Percentiles rank a stretch among this genome's conserved stretches.
Conservation (phyloP, 768 basidiomycete species). For the Amylocystis lapponica region DNA sequence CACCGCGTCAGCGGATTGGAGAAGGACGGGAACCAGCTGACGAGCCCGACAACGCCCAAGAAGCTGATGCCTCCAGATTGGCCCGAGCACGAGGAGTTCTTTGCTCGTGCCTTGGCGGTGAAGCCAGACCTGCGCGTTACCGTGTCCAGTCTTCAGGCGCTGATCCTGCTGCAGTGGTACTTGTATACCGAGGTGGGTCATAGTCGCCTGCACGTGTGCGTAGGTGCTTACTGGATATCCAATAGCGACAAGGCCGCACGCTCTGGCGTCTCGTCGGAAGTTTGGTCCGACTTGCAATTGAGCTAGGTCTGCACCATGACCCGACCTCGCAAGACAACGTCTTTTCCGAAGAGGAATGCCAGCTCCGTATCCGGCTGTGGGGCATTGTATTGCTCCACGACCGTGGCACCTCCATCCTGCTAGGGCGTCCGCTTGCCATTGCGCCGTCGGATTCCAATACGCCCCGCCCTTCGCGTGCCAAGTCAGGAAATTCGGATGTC, state of each 20-base stretch:
- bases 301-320: constrained; percentile 84
- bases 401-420: constrained; percentile 81
- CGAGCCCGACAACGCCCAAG: constrained; percentile 35
- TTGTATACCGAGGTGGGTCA: constrained; percentile 73
- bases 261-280: constrained; percentile 86
- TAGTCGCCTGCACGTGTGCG: background rate
- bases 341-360: constrained; percentile 74
- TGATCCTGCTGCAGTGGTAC: constrained; percentile 85
- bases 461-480: constrained; percentile 54
- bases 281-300: constrained; percentile 75
- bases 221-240: constrained; percentile 6
- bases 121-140: constrained; percentile 83
- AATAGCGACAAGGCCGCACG: constrained; percentile 80
- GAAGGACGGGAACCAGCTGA: constrained; percentile 33
- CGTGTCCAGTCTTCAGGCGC: constrained; percentile 74
- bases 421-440: constrained; percentile 81
- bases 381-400: constrained; percentile 82
- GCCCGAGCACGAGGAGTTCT: constrained; percentile 83
- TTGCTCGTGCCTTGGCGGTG: constrained; percentile 68
- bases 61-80: constrained; percentile 62
- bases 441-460: constrained; percentile 81
- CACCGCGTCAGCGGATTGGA: constrained; percentile 55
- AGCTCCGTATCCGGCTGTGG: constrained; percentile 79
- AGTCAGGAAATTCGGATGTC: constrained; percentile 50
- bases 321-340: constrained; percentile 54